Conservation (phyloP, 192 early-diverging fungal species). For the Backusella tarrabulga region DNA sequence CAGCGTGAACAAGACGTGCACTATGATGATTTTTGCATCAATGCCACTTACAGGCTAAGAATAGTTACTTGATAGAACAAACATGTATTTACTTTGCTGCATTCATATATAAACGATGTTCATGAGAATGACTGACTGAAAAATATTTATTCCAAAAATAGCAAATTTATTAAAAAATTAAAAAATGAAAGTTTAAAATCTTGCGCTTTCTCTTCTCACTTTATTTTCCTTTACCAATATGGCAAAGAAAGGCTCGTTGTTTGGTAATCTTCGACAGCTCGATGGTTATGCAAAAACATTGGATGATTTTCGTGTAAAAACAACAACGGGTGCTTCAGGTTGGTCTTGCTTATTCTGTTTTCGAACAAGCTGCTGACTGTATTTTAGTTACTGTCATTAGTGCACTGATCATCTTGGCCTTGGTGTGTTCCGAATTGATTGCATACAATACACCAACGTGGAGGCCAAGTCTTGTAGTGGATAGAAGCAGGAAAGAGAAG, state of each 20-base stretch:
- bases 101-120: not conserved
- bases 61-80: no score
- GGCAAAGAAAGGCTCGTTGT: constrained; percentile 47
- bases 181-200: not conserved
- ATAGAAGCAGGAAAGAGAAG: constrained; percentile 83
- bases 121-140: not conserved
- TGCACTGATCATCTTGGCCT: constrained; percentile 65
- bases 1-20: no score
- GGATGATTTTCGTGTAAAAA: constrained; percentile 90
- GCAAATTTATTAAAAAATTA: not conserved
- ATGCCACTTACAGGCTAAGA: no score
- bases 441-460: constrained; percentile 72
- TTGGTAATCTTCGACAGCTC: constrained; percentile 57
- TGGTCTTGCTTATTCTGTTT: not conserved
- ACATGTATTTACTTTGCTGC: no score
- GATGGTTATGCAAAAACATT: constrained; percentile 96
- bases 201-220: not conserved
- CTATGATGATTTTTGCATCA: no score
- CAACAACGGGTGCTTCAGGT: constrained; percentile 75
- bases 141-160: not conserved
- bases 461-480: constrained; percentile 78
- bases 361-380: not conserved
- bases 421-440: constrained; percentile 81
- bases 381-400: constrained; percentile 75
- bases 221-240: constrained; percentile 19